Conservation (phyloP, 345 rosid species). For the Rhodamnia argentea region DNA sequence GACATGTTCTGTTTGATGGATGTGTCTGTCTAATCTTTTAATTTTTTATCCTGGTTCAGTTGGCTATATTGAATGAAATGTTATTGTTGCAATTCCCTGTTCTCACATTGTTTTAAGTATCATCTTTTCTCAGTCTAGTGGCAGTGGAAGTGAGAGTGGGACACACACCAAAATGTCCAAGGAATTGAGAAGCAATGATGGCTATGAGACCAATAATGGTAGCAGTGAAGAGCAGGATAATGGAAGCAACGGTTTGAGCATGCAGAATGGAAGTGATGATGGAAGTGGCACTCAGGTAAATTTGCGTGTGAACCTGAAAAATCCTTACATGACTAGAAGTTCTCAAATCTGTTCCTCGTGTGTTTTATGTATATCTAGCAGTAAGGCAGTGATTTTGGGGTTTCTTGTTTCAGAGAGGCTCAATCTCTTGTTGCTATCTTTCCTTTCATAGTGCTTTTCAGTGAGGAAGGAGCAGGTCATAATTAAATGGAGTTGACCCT, state of each 20-base stretch:
- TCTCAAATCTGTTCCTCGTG: background rate
- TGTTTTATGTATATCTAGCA: background rate
- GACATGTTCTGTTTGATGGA: background rate
- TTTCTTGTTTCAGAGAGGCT: background rate
- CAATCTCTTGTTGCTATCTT: background rate
- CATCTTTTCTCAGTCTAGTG: conserved; percentile 41
- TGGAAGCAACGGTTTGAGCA: conserved; percentile 27
- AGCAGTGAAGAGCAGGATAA: conserved; percentile 36
- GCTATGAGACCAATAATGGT: conserved; percentile 30
- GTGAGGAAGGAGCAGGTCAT: background rate
- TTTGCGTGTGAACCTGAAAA: background rate
- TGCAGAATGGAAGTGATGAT: conserved; percentile 48
- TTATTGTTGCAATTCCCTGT: background rate
- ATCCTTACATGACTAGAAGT: background rate
- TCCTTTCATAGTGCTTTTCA: background rate
- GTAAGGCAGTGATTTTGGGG: background rate
- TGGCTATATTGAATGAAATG: background rate
- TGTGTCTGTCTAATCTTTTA: background rate
- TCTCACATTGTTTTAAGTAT: background rate
- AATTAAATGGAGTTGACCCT: background rate
- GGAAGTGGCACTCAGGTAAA: conserved; percentile 78
- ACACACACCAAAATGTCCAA: conserved; percentile 33
- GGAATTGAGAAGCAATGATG: conserved; percentile 33
- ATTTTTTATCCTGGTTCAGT: background rate
- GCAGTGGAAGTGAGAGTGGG: conserved; percentile 72